Evolutionary conservation across 441 rosid genomes (phyloP).

Genomic region (Gossypium gossypioides): DNA sequence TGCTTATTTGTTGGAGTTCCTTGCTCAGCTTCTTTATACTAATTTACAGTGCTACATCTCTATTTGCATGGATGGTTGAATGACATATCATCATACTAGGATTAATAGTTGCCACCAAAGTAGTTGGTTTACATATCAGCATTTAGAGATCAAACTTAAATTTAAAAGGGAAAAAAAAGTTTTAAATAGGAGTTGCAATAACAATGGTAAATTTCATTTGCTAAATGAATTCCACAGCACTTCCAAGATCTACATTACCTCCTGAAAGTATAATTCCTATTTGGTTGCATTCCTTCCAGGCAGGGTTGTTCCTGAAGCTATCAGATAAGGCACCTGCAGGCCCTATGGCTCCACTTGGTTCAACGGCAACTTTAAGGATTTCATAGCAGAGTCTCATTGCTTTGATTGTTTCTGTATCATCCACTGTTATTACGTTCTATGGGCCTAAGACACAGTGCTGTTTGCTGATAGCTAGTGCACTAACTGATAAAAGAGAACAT

Average conservation of each 20-base stretch:
- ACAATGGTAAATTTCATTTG: constrained; percentile 15
- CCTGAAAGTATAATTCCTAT: constrained; percentile 71
- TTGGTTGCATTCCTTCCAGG: constrained; percentile 41
- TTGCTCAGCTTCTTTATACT: neutral
- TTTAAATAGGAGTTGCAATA: neutral
- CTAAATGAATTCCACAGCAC: constrained; percentile 53
- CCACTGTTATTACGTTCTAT: constrained; percentile 54
- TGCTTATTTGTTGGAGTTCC: neutral
- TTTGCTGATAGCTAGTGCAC: neutral
- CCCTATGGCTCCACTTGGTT: constrained; percentile 92
- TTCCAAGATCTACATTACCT: constrained; percentile 66
- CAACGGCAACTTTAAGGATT: constrained; percentile 70
- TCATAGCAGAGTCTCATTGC: constrained; percentile 81
- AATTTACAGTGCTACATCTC: neutral
- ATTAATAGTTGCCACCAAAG: neutral
- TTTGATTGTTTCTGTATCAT: constrained; percentile 57
- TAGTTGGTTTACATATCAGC: neutral
- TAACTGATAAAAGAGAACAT: neutral
- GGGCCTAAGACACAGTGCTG: constrained; percentile 39
- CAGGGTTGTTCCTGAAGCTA: constrained; percentile 42
- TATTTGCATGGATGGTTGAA: neutral
- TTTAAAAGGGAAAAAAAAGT: neutral
- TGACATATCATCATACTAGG: neutral
- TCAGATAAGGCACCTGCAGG: constrained; percentile 69
- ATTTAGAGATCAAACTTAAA: neutral